phyloP scores from a whole-genome alignment of 495 filamentous ascomycete species.

The Durotheca rogersii region DNA sequence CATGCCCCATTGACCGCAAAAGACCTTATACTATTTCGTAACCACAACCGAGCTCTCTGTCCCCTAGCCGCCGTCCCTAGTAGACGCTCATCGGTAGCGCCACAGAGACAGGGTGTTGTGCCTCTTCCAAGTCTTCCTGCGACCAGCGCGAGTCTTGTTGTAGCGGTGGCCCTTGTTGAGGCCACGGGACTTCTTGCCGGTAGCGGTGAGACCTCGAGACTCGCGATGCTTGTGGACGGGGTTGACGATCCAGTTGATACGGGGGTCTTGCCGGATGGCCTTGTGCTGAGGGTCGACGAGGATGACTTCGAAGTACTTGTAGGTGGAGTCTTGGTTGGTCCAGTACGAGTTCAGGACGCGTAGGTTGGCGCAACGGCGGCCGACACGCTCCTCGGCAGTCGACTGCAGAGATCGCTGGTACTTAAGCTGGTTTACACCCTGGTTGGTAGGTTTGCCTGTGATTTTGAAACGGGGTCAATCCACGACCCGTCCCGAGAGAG shows the following conservation, averaged over 20 bases:
- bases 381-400: slow-evolving; percentile 99
- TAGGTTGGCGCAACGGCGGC: slow-evolving; percentile 96
- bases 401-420: slow-evolving; percentile 98
- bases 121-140: slow-evolving; percentile 99
- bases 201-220: slow-evolving; percentile 90
- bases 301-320: slow-evolving; percentile 99
- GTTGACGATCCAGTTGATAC: slow-evolving; percentile 99
- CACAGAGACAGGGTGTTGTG: slow-evolving; percentile 97
- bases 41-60: slow-evolving; percentile 26
- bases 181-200: slow-evolving; percentile 98
- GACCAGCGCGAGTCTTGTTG: slow-evolving; percentile 94
- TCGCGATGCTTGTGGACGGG: slow-evolving; percentile 99
- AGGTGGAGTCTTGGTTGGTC: slow-evolving; percentile 99
- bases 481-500: background rate
- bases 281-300: slow-evolving; percentile 99
- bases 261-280: slow-evolving; percentile 96
- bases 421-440: slow-evolving; percentile 99
- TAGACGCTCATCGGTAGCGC: slow-evolving; percentile 66
- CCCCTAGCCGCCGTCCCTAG: slow-evolving; percentile 21
- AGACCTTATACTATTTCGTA: slow-evolving; percentile 30
- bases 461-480: slow-evolving; percentile 18
- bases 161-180: slow-evolving; percentile 97
- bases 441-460: slow-evolving; percentile 98
- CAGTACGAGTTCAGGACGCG: slow-evolving; percentile 99
- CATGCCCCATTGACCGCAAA: slow-evolving; percentile 35